Evolutionary conservation across 805 yeast genomes (phyloP), one percentile per base, ranked within the genome.

Genomic region (Candida succiphila): DNA sequence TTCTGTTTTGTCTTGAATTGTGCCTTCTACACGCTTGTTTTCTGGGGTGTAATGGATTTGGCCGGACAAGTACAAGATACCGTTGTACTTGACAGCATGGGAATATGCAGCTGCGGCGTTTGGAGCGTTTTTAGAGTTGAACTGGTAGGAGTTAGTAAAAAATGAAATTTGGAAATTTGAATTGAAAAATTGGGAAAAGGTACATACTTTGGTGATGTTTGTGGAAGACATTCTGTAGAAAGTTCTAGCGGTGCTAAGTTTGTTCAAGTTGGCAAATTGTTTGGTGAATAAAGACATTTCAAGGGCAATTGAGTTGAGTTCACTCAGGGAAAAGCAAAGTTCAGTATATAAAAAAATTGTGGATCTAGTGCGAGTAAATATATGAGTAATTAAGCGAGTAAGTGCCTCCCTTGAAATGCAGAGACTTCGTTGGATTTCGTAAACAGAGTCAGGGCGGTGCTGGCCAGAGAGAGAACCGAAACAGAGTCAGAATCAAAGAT

Each of bases 61-160:
- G 36, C 98, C 98, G 34, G 95, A 84, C 37, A 92, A 86, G 58
- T 81, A 92, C 56, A 92, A 61, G 57, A 86, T 76, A 40, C 95
- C 86, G 58, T 84, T 85, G 48, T 78, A 94, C 64, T 83, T 87
- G 58, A 88, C 74, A 31, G 97, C 98, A 61, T 92, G 98, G 20
- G 95, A 85, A 61, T 89, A 89, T 12, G 95, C 76, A 25, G 96
- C 97, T 27, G 95, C 96, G 40, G 97, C 95, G 38, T 94, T 87
- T 45, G 98, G 97, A 25, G 97, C 95, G 45, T 65, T 66, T 42
- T 75, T 65, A 33, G 95, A 75, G 48, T 70, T 67, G 38, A 85
- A 78, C 70, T 43, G 25, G 25, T 19, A 15, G 13, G 23, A 19
- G 7, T 19, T n/a, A 21, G 31, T 29, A 21, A 20, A 19, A 22